Evolutionary conservation across 2,329 filamentous ascomycete species (phyloP), one percentile per base, ranked within the genome.

Genomic region (Nigrospora oryzae): DNA sequence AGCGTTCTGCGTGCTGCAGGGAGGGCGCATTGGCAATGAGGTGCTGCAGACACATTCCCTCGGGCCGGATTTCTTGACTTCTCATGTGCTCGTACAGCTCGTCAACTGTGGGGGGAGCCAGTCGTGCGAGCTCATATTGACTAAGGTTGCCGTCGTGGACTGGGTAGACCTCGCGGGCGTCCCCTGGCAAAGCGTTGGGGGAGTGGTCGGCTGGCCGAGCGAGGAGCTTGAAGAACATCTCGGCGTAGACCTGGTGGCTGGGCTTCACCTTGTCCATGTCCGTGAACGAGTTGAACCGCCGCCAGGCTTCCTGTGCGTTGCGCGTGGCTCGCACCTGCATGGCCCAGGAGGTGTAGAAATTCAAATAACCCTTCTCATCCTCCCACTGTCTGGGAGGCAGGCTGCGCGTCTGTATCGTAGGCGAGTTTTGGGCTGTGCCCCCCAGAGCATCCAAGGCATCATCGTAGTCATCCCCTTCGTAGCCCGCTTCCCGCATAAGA

Each of bases 61-160:
- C 56, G 0, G 81, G 76, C 7, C 57, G 62, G 16, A 83, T 56
- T 1, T 71, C 69, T 2, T 67, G 64, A 2, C 56, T 57, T 12
- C 65, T 57, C 78, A 89, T 85, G 36, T 71, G 66, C 11, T 68
- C 56, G 47, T 83, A 84, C 4, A 90, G 66, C 42, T 75, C 67
- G 5, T 70, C 62, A 11, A 81, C 63, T 1, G 68, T 72, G 2
- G 85, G 85, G 1, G 84, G 78, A 13, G 70, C 66, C 37, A 80
- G 65, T n/a, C 78, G 71, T 35, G 79, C 73, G 51, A 77, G 78
- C 46, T 86, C 84, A 44, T 81, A 77, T n/a, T 81, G 74, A 47
- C 71, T 84, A 55, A 71, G 73, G 60, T 72, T 86, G 60, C 67
- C 64, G 45, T 77, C 71, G 16, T 81, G 64, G 16, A 79, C 70